Percentiles rank a stretch among this genome's conserved stretches.
These are phyloP conservation scores for Stramenopiles sp. DNA, from an alignment of 352 stramenopile species.

Conservation along the genomic window DNA sequence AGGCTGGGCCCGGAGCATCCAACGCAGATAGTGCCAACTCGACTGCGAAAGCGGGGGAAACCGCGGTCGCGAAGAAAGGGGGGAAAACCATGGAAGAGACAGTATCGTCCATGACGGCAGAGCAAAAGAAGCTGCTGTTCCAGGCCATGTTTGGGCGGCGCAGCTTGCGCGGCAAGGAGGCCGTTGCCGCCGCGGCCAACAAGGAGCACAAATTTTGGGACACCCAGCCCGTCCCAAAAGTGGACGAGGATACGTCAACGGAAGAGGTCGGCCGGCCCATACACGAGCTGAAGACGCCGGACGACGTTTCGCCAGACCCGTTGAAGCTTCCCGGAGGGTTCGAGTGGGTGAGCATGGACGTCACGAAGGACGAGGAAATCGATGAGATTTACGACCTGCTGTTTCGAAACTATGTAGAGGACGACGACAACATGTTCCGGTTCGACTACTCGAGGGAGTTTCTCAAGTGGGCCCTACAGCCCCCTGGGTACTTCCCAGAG, in stretches of 20 bases:
- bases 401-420: constrained; percentile 95
- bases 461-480: constrained; percentile 68
- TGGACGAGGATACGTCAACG: background rate
- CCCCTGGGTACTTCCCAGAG: constrained; percentile 66
- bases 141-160: background rate
- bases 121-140: background rate
- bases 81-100: background rate
- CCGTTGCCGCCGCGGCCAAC: constrained; percentile 13
- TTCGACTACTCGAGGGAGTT: constrained; percentile 65
- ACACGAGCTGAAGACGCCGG: constrained; percentile 60
- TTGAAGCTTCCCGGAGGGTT: constrained; percentile 90
- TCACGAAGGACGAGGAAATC: constrained; percentile 43
- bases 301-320: constrained; percentile 66
- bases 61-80: background rate
- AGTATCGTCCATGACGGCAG: background rate
- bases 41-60: background rate
- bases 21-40: background rate
- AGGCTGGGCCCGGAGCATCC: background rate
- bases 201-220: constrained; percentile 64
- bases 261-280: constrained; percentile 59
- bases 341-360: constrained; percentile 66
- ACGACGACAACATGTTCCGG: constrained; percentile 91
- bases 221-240: constrained; percentile 53
- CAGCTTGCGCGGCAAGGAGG: background rate
- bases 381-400: constrained; percentile 86